Base-by-base conservation (phyloP, 345 rosid species). In the Pseudoturritis turrita region DNA sequence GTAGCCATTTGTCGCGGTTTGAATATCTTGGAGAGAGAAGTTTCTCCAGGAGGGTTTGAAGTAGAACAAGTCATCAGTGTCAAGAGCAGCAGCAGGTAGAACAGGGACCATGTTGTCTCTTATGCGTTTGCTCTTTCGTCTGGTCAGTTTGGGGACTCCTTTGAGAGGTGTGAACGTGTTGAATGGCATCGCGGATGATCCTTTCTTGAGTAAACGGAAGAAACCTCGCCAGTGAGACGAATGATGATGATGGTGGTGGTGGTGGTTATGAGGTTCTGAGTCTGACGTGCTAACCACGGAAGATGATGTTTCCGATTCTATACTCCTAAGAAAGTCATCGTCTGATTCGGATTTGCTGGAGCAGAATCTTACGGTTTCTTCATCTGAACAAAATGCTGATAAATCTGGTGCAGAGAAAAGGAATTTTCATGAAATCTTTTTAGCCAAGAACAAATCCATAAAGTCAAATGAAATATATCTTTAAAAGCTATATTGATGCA, bases 41-140 rank as follows among this genome's bases (percentile, higher is more conserved):
- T 87, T 89, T 80, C 80, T 91, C 97, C 96, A 89, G 8, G 85
- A 74, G 40, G 96, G 80, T 73, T 88, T 88, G 56, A 94, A 85
- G 56, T 70, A 77, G 78, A 76, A 76, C 21, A 89, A 71, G 9
- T 93, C 96, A 18, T 84, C 97, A 49, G 87, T 71, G 60, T 82
- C 91, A n/a, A 88, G 66, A 57, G 86, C 29, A 43, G 84, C 18
- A 55, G 87, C 60, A 31, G 64, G 75, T 31, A 84, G 1, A 21
- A 68, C 54, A 4, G 89, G 87, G 52, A 83, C 81, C 71, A 80
- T 72, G n/a, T 75, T 82, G 17, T 85, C 96, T 47, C 89, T 82
- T 46, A 81, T 70, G 62, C 87, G 83, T 77, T 78, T 83, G 77
- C 86, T 84, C 62, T 87, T 91, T 51, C 84, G 84, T 78, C 88